Evolutionary conservation across 169 alveolate genomes (phyloP).

Genomic region (Theileria annulata): DNA sequence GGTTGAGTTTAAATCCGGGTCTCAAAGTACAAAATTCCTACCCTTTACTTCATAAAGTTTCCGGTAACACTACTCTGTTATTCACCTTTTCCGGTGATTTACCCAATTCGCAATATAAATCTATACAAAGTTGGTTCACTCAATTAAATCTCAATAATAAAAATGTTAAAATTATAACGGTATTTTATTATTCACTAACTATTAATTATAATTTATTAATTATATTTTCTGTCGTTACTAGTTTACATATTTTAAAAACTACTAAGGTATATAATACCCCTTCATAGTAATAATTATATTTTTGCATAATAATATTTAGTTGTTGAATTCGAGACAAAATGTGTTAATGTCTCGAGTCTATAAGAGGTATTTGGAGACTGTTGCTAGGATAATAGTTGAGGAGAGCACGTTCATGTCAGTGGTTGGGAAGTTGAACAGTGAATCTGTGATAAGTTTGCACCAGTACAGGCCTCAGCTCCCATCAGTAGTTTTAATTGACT

Average conservation of each 20-base stretch:
- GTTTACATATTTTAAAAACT: no score
- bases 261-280: no score
- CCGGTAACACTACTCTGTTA: conserved; percentile 32
- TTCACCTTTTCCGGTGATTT: conserved; percentile 58
- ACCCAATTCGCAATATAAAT: conserved; percentile 34
- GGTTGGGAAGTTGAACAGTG: conserved; percentile 19
- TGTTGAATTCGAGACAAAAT: conserved; percentile 29
- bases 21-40: conserved; percentile 19
- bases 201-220: no score
- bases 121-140: conserved; percentile 21
- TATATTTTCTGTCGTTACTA: no score
- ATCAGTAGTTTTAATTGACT: conserved; percentile 44
- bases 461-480: conserved; percentile 47
- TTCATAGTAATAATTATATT: no score
- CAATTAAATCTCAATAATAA: background rate
- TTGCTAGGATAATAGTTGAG: conserved; percentile 51
- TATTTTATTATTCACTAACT: background rate
- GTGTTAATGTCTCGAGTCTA: conserved; percentile 38
- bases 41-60: conserved; percentile 35
- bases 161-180: background rate
- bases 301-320: no score
- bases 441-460: conserved; percentile 31
- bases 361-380: conserved; percentile 33
- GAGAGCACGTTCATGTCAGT: conserved; percentile 26
- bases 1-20: conserved; percentile 43